These are phyloP conservation scores for Metrosideros polymorpha DNA, from an alignment of 441 rosid species.

Conservation along the genomic window DNA sequence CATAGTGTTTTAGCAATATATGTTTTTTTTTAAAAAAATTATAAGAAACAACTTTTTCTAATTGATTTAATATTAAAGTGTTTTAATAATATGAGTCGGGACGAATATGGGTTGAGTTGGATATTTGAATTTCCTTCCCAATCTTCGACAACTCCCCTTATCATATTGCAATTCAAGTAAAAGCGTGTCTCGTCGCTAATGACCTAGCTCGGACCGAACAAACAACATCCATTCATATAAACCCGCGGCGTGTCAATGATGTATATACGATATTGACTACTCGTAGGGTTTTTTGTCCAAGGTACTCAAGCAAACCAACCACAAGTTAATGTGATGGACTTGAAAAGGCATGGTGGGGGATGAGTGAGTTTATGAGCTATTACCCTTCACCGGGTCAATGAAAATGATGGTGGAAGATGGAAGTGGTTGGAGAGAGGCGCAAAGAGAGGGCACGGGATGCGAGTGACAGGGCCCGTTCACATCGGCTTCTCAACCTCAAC, in stretches of 20 bases:
- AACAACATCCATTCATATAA: neutral
- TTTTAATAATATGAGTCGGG: no score
- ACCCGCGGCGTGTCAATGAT: neutral
- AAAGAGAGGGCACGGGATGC: conserved; percentile 12
- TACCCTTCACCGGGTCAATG: neutral
- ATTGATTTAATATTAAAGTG: no score
- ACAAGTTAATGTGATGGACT: neutral
- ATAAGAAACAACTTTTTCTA: no score
- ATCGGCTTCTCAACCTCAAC: conserved; percentile 4
- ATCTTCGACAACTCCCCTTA: neutral
- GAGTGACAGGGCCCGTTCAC: neutral
- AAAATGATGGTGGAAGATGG: neutral
- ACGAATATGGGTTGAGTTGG: no score
- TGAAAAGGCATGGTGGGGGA: neutral
- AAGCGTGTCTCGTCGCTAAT: neutral
- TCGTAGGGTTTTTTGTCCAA: neutral
- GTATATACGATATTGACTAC: neutral
- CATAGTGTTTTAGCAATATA: no score
- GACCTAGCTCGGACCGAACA: neutral
- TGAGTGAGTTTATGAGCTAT: neutral
- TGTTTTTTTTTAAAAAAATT: no score
- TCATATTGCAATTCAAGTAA: neutral
- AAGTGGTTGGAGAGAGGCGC: neutral
- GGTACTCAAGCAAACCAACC: neutral
- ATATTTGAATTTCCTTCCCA: neutral